phyloP scores from a whole-genome alignment of 2,329 filamentous ascomycete species.

The Xylaria sp. region DNA sequence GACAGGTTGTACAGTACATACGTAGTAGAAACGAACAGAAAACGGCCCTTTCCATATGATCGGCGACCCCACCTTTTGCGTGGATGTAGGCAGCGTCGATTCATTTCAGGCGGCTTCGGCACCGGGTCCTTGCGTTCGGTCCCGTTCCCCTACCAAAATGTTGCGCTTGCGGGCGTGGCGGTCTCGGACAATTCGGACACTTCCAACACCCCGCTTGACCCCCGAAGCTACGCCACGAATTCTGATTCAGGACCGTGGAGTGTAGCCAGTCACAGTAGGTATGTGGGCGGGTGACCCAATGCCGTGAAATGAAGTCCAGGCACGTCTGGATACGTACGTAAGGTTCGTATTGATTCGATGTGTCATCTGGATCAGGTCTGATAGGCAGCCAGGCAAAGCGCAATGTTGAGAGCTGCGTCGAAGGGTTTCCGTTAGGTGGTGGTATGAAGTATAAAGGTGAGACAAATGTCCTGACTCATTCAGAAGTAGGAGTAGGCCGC shows the following conservation, averaged over 20 bases:
- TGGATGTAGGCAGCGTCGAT: not conserved
- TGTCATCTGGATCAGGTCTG: not conserved
- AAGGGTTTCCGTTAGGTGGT: too few relatives aligned
- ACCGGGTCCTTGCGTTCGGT: not conserved
- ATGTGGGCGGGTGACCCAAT: not conserved
- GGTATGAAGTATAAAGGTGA: not conserved
- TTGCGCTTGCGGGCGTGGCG: not conserved
- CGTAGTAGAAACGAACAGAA: not conserved
- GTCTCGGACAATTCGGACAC: constrained; percentile 14
- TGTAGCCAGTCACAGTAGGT: not conserved
- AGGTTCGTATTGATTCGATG: not conserved
- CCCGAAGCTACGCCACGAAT: not conserved
- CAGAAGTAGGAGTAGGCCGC: too few relatives aligned
- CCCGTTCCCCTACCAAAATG: not conserved
- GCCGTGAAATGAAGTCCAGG: not conserved
- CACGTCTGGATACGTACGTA: not conserved
- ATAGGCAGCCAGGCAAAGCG: not conserved
- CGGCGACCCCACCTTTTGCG: not conserved
- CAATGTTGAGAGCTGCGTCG: not conserved
- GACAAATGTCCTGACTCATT: not conserved
- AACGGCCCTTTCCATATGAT: not conserved
- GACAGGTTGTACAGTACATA: too few relatives aligned
- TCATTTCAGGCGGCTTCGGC: not conserved
- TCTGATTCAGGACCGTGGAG: not conserved
- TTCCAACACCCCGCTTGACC: not conserved